phyloP scores from a whole-genome alignment of 768 basidiomycete genomes.

The Pleurotus djamor region DNA sequence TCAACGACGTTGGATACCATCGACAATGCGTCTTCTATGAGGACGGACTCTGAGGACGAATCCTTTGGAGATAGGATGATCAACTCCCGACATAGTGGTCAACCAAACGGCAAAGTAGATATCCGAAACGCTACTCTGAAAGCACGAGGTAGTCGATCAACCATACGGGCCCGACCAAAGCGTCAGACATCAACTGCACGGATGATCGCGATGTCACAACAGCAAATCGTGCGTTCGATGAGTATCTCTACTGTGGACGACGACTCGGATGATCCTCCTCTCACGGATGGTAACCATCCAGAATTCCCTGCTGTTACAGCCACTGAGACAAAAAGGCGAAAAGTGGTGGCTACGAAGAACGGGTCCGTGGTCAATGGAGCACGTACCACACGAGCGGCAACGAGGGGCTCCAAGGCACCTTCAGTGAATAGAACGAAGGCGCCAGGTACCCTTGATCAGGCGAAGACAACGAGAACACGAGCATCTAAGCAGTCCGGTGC shows the following conservation, averaged over 20 bases:
- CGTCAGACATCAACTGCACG: neutral
- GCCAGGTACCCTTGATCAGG: neutral
- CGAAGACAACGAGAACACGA: neutral
- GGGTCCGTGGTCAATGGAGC: neutral
- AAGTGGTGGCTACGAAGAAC: neutral
- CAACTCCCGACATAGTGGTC: too few species aligned
- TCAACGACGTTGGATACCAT: conserved; percentile 34
- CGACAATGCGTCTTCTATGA: conserved; percentile 33
- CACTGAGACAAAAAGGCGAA: conserved; percentile 5
- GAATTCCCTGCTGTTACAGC: neutral
- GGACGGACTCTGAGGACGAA: conserved; percentile 31
- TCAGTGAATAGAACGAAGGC: neutral
- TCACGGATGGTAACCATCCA: neutral
- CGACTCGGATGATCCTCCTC: neutral
- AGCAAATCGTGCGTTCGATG: conserved; percentile 4
- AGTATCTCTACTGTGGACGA: conserved; percentile 2
- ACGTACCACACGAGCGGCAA: neutral
- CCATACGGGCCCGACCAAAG: neutral
- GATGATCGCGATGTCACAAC: conserved; percentile 2
- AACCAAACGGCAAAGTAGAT: neutral
- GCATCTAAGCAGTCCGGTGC: neutral
- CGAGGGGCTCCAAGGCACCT: neutral
- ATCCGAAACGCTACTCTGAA: neutral
- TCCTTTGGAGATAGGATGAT: conserved; percentile 5
- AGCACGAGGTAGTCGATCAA: neutral